Base-by-base conservation (phyloP, 345 rosid species). In the Salix exigua region DNA sequence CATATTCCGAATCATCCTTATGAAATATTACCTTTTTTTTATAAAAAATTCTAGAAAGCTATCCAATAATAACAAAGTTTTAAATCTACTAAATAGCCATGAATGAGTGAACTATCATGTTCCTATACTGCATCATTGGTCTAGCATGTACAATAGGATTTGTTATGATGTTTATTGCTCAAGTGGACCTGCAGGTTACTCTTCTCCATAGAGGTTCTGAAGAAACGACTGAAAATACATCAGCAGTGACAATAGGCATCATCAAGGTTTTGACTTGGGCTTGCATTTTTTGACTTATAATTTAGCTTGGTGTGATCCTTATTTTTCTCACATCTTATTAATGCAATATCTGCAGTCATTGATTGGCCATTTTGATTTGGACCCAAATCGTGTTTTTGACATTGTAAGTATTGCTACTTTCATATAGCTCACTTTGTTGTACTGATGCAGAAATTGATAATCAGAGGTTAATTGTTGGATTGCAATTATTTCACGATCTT, bases 351-450 rank as follows among this genome's bases (percentile, higher is more conserved):
- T 88, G 90, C 97, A 96, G 99, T 96, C 99, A 68, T 82, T 96
- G 75, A 96, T 96, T 81, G 99, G 99, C 67, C 99, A 96, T 80
- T 96, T 96, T 80, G 99, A 96, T 89, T 84, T 96, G 82, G 99
- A 96, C 78, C 99, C 98, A 0, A 96, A 96, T 78, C 99, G 98
- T 80, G 99, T 96, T 87, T 96, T 96, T 70, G 99, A 96, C 86
- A 89, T 96, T 76, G 99, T 96, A 91, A 94, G 99, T 85, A 12
- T 60, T 58, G 58, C 21, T 68, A 18, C 58, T 66, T 73, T 61
- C 78, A 21, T 65, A 64, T 71, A 23, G 25, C 79, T 77, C 50
- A 44, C 7, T 66, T 73, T 77, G 65, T 75, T 37, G 53, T 50
- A 53, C 67, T 73, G 77, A 71, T 78, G 11, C 77, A 77, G 50